Base-by-base conservation (phyloP, 139 green algal genomes). In the Raphidocelis subcapitata region DNA sequence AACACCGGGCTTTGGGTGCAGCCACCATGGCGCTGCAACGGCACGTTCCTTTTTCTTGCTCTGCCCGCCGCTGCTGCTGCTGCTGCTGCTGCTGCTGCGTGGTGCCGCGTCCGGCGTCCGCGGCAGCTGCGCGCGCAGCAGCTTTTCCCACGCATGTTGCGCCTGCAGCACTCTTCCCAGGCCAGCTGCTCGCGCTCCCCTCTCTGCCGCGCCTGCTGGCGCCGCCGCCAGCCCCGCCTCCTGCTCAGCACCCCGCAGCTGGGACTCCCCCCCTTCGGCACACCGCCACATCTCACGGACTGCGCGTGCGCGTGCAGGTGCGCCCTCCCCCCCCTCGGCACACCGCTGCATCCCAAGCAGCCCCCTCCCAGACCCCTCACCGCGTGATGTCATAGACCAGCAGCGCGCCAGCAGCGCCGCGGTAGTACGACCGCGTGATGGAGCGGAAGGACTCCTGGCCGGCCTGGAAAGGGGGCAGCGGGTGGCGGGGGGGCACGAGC, bases 341-440 rank as follows among this genome's bases (percentile, higher is more conserved):
- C n/a, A n/a, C n/a, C n/a, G n/a, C n/a, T n/a, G n/a, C n/a, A n/a
- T n/a, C n/a, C n/a, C n/a, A n/a, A n/a, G 41, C 41, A 20, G 41
- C 41, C 41, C 41, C 41, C 8, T 49, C 41, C 8, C 41, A 20
- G 41, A 3, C 64, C 26, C 1, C 33, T 36, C 35, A 86, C 86
- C 87, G 85, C n/a, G 96, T 98, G 74, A 99, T 99, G 81, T 99
- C 96, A 79, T 99, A 99, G 28, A 99, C 96, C 31, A 99, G 86
- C 54, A 99, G 79, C 37, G 96, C 96, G 0, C 96, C 96, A n/a
- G 96, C 96, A n/a, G 96, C 96, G 10, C 96, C 96, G 29, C 96
- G 81, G 85, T 99, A 99, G 84, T 99, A 99, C 4, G 88, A 96
- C 14, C 96, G 87, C 18, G 96, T 99, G 81, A 99, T 99, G 54